phyloP scores from a whole-genome alignment of 1,284 basidiomycete genomes.

The Ceratobasidium sp. region DNA sequence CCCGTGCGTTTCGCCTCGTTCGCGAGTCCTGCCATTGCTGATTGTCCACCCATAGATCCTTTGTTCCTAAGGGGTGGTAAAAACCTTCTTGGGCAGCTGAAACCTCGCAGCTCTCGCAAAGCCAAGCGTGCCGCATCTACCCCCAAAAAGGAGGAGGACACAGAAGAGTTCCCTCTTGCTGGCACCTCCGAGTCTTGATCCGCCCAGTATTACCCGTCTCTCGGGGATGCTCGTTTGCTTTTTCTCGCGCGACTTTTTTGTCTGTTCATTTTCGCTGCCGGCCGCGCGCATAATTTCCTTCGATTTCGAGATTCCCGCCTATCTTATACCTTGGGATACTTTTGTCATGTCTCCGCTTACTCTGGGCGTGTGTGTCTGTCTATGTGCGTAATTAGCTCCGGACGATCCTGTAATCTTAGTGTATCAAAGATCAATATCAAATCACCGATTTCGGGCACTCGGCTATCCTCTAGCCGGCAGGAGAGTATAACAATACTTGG shows the following conservation, averaged over 20 bases:
- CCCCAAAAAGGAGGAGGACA: conserved; percentile 36
- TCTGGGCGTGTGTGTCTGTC: not conserved
- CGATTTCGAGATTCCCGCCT: conserved; percentile 18
- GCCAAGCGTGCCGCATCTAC: conserved; percentile 43
- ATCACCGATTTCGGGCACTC: conserved; percentile 21
- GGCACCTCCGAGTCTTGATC: conserved; percentile 23
- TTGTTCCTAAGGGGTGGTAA: conserved; percentile 44
- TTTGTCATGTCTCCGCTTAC: not conserved
- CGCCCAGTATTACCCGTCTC: not conserved
- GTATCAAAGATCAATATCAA: conserved; percentile 32
- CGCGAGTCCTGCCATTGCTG: conserved; percentile 8
- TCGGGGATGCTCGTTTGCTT: conserved; percentile 9
- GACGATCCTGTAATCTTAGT: conserved; percentile 32
- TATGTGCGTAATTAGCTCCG: conserved; percentile 5
- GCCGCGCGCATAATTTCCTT: conserved; percentile 34
- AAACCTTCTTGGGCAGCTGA: conserved; percentile 45
- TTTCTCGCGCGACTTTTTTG: conserved; percentile 20
- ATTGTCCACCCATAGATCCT: conserved; percentile 5
- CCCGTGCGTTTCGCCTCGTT: conserved; percentile 43
- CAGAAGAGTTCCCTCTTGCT: conserved; percentile 12
- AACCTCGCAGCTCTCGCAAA: conserved; percentile 42
- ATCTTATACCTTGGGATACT: conserved; percentile 33
- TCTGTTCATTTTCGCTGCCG: not conserved
- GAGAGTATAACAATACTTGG: conserved; percentile 4
- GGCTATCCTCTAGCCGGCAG: conserved; percentile 12